Percentiles rank a stretch among this genome's conserved stretches.
These are phyloP conservation scores for Carex pumila DNA, from an alignment of 176 grass and related monocot genomes.

Conservation along the genomic window DNA sequence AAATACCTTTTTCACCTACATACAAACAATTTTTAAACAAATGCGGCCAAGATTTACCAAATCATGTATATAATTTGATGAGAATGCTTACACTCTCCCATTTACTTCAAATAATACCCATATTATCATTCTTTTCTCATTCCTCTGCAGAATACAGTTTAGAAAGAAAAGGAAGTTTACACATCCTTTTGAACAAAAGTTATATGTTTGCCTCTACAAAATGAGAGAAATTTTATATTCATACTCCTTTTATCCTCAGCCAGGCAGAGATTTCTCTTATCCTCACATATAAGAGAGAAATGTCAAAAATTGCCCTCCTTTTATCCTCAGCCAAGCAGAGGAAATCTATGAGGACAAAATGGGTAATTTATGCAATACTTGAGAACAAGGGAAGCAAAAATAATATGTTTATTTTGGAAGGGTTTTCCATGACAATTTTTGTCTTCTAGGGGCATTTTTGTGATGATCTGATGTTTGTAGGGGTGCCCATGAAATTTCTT, in stretches of 20 bases:
- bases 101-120: not conserved
- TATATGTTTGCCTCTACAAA: not conserved
- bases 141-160: not conserved
- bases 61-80: not conserved
- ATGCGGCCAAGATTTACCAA: not conserved
- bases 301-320: not conserved
- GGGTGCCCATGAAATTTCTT: not conserved
- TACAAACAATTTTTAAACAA: not conserved
- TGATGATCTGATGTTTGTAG: not conserved
- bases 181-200: not conserved
- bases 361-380: not conserved
- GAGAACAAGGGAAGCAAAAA: not conserved
- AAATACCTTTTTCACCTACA: constrained; percentile 41
- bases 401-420: not conserved
- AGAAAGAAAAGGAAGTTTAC: not conserved
- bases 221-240: not conserved
- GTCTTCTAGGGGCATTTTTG: not conserved
- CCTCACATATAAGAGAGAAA: not conserved
- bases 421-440: not conserved
- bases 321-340: not conserved
- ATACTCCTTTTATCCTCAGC: not conserved
- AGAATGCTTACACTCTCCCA: not conserved
- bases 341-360: not conserved
- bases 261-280: not conserved
- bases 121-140: not conserved